Evolutionary conservation across 2,329 filamentous ascomycete species (phyloP), one percentile per base, ranked within the genome.

Genomic region (Fusarium hostae): DNA sequence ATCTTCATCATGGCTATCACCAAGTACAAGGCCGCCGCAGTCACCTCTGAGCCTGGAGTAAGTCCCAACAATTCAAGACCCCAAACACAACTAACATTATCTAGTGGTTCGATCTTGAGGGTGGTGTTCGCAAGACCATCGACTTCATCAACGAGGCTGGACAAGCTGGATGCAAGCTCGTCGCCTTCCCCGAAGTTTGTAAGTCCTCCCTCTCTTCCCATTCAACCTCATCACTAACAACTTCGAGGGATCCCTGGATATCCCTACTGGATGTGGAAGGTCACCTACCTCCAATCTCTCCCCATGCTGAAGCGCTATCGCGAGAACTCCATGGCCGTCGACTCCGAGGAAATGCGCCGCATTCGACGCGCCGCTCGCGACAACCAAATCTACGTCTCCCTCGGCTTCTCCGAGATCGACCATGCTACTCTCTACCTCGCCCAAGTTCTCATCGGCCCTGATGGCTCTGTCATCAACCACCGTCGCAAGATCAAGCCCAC

Each of bases 71-170:
- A 1, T 20, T 9, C 11, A 2, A 3, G 2, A 2, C 1, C 4
- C 4, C 11, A 26, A 52, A 2, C 63, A 7, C 0, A 7, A 35
- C 55, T 74, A 5, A 79, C 18, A 32, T 0, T 7, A 54, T 3
- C 4, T 0, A 73, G 71, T 91, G 88, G 88, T 82, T 91, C 11
- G 86, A 91, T 72, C 83, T 91, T 4, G 79, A 84, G 11, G 85
- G 77, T 0, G 82, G 84, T 4, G 85, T 91, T 3, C 76, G 82
- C 3, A 91, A 91, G 76, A 89, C 89, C 11, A 86, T 87, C 71
- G 75, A 79, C 1, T 81, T 90, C 55, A 90, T 91, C 69, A 78
- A 82, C 40, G 84, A 88, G 71, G 89, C 89, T 2, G 85, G 85
- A 2, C 69, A 78, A 9, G 84, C 86, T 45, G 86, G 85, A 2